phyloP scores from a whole-genome alignment of 805 yeast species.

The Cephaloascus fragrans region DNA sequence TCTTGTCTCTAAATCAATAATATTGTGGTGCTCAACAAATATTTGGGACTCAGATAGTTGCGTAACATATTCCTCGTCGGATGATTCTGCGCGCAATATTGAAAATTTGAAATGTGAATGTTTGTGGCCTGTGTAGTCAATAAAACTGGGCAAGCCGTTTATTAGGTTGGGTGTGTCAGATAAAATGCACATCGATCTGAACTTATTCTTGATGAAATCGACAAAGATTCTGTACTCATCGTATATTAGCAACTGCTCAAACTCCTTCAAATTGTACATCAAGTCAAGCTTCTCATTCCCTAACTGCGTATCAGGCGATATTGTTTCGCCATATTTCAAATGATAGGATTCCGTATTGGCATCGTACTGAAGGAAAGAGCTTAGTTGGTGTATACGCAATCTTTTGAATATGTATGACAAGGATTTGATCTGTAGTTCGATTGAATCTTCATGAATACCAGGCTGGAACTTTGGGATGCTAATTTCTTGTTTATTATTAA shows the following conservation, averaged over 20 bases:
- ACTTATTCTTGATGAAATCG: conserved; percentile 60
- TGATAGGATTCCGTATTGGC: conserved; percentile 5
- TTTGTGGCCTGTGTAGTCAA: conserved; percentile 9
- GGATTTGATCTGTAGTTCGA: conserved; percentile 54
- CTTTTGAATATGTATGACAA: conserved; percentile 49
- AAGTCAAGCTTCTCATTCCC: conserved; percentile 37
- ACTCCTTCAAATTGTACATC: conserved; percentile 39
- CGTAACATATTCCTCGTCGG: conserved; percentile 33
- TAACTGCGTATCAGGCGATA: not conserved
- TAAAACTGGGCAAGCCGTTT: conserved; percentile 13
- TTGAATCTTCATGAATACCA: conserved; percentile 29
- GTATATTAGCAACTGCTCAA: conserved; percentile 27
- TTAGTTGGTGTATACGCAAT: conserved; percentile 29
- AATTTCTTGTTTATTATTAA: not conserved
- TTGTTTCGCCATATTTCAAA: not conserved
- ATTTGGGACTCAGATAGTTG: not conserved
- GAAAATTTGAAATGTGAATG: conserved; percentile 17
- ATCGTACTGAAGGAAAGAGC: conserved; percentile 27
- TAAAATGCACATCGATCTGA: conserved; percentile 49
- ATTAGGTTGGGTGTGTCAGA: conserved; percentile 36
- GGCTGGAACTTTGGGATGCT: conserved; percentile 7
- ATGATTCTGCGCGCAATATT: conserved; percentile 28
- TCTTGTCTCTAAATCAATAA: not conserved
- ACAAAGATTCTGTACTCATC: conserved; percentile 60
- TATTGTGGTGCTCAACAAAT: not conserved